Evolutionary conservation across 129 eudicot genomes (phyloP), one percentile per base, ranked within the genome.

Genomic region (Centrapalus pauciflorus): DNA sequence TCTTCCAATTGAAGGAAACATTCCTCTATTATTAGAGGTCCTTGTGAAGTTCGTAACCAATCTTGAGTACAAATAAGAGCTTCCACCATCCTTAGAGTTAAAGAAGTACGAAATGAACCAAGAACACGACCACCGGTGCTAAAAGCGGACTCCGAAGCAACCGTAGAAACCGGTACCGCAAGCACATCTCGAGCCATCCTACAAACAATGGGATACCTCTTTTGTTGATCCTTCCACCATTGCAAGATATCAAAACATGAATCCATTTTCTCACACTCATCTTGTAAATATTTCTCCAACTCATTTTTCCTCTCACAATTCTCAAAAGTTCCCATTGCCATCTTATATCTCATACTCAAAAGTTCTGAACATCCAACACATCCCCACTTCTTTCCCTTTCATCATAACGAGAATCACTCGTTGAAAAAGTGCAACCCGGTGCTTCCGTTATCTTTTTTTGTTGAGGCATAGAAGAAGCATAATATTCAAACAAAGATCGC

Each of bases 201-300:
- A 9, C 12, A 29, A 57, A 57, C n/a, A 12, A 32, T 4, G 21
- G 38, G 41, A 5, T 56, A 28, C 21, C 41, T 4, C 2, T 30
- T 27, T 57, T 57, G 63, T 13, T 57, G 21, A 57, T 27, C 63
- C 38, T 57, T 57, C 63, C 41, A 57, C 41, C 41, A 28, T 57
- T 57, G 32, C 12, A 57, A 57, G 4, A 57, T n/a, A 30, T 57
- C 24, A 57, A 28, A 57, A 13, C 63, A 3, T 12, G 63, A 7
- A 4, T 57, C 63, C 3, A 4, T 55, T 4, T 26, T 16, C 17
- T 55, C 61, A 25, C 61, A 27, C 7, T 55, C 11, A 10, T 56
- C 62, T 28, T 13, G 2, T 9, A 28, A 5, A 4, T 57, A 57
- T 4, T 57, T 57, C 4, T 58, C 64, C 5, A 17, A 7, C 13